Evolutionary conservation across 2,329 filamentous ascomycete species (phyloP).

Genomic region (Gliomastix tumulicola): DNA sequence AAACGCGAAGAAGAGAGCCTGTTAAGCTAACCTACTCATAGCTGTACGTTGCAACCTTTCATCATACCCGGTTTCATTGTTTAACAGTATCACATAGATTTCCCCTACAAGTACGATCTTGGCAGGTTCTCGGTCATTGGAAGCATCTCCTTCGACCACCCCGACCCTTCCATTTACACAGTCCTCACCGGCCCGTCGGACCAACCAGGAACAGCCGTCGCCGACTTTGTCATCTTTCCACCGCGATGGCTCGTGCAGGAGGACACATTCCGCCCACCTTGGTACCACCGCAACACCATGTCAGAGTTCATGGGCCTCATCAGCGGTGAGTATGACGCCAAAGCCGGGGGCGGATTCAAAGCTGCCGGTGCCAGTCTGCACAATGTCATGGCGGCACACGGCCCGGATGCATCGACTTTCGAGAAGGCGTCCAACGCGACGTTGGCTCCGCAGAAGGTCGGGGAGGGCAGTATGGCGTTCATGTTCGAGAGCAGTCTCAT

Average conservation of each 20-base stretch:
- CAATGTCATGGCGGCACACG: conserved; percentile 65
- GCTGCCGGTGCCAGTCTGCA: conserved; percentile 55
- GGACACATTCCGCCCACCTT: conserved; percentile 66
- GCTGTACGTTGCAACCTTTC: neutral
- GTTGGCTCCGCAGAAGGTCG: conserved; percentile 51
- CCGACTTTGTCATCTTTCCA: conserved; percentile 69
- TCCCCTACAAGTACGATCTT: conserved; percentile 77
- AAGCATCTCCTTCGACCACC: conserved; percentile 67
- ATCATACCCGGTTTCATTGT: neutral
- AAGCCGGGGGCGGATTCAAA: conserved; percentile 49
- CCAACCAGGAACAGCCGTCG: conserved; percentile 55
- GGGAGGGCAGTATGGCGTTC: conserved; percentile 56
- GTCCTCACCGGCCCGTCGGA: conserved; percentile 58
- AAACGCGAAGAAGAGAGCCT: too few relatives aligned
- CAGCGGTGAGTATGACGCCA: conserved; percentile 52
- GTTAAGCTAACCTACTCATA: neutral
- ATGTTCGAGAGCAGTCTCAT: conserved; percentile 66
- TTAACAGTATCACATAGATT: conserved; percentile 27
- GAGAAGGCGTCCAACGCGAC: conserved; percentile 48
- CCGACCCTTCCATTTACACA: conserved; percentile 73
- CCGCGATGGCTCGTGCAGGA: conserved; percentile 65
- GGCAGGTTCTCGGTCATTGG: conserved; percentile 71
- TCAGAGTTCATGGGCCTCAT: conserved; percentile 60
- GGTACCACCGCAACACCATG: conserved; percentile 66
- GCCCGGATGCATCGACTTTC: conserved; percentile 49